phyloP scores from a whole-genome alignment of 176 grass and related monocot species.

The Carex kokanica region DNA sequence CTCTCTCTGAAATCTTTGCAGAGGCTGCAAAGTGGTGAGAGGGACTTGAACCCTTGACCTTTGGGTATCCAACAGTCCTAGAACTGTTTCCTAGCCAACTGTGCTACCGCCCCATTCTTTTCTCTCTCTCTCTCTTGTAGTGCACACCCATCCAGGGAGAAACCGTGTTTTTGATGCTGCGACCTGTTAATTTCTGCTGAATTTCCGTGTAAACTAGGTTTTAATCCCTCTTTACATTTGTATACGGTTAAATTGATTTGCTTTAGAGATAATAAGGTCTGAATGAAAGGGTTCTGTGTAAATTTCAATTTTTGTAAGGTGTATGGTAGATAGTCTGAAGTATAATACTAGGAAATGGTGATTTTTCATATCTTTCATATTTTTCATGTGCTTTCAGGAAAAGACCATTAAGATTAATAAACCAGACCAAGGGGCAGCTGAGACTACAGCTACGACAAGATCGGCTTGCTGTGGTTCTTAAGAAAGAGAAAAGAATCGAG shows the following conservation, averaged over 20 bases:
- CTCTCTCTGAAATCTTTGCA: neutral
- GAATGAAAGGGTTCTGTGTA: neutral
- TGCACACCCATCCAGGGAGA: neutral
- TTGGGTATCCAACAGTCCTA: no score
- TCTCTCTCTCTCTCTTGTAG: neutral
- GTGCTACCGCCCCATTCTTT: no score
- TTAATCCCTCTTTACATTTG: neutral
- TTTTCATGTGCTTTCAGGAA: slow-evolving; percentile 48
- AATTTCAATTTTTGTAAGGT: slow-evolving; percentile 12
- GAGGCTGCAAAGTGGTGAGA: no score
- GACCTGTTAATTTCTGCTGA: neutral
- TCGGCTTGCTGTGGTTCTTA: slow-evolving; percentile 89
- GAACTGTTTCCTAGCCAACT: no score
- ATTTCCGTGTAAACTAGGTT: neutral
- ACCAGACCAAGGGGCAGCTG: slow-evolving; percentile 40
- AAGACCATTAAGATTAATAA: slow-evolving; percentile 85
- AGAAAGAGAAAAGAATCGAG: neutral
- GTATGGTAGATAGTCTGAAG: neutral
- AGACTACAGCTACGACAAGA: slow-evolving; percentile 31
- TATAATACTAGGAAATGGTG: neutral
- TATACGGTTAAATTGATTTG: neutral
- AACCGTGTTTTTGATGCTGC: no score
- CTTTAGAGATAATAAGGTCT: neutral
- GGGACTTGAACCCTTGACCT: no score
- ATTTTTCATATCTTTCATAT: slow-evolving; percentile 14